Base-by-base conservation (phyloP, 1,284 basidiomycete genomes). In the Salmacisia buchloeana region DNA sequence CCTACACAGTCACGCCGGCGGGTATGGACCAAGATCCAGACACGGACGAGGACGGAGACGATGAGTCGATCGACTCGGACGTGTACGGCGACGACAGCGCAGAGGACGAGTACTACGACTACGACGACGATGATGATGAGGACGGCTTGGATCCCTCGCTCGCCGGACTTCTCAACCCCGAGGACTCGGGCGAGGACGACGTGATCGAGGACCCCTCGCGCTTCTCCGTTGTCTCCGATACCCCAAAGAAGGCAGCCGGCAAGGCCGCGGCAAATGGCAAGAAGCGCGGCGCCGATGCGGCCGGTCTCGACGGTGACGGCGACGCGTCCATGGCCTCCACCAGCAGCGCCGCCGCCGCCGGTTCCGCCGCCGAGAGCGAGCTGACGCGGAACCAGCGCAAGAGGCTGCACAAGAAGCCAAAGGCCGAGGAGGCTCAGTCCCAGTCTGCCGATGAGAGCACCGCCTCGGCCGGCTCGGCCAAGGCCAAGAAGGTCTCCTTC, bases 1-100 rank as follows among this genome's bases (percentile, higher is more conserved):
- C 96, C 83, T 94, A 92, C 83, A 87, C 94, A 74, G 77, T 82
- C 72, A 82, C 84, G 72, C 80, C 80, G 39, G 78, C 79, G 61
- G 76, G 73, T 60, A 69, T 68, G 68, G 71, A 79, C 67, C 69
- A 73, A 60, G 70, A 85, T 86, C 90, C 81, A 61, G 82, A 69
- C 23, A 66, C 38, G 62, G 67, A 64, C 63, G 69, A 70, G 62
- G 64, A 68, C 31, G 54, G 34, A 15, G 62, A 79, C 66, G 49
- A 33, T 18, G 65, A 80, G 65, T 80, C 84, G 58, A 81, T 84
- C 49, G 85, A 85, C 61, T 25, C 23, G 3, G 70, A 69, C 46
- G 35, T 59, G 34, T 64, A 62, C 62, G 56, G 57, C 57, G 65
- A 70, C 36, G 63, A 66, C 39, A 70, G 81, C 63, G 77, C 83